Evolutionary conservation across 331 rosid genomes (phyloP).

Genomic region (Pyrus hybrid): DNA sequence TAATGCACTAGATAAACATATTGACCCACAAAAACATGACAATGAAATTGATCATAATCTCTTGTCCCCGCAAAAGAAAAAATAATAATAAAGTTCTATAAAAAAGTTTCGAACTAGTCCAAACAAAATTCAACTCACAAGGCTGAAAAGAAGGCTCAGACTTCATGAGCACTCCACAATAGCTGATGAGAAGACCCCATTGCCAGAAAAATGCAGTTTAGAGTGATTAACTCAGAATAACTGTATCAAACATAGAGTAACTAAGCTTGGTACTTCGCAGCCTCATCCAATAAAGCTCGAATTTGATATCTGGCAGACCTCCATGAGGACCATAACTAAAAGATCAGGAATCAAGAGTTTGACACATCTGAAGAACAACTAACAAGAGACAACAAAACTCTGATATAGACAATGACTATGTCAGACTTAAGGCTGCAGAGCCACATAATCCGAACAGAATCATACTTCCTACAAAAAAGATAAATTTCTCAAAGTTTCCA

Average conservation of each 20-base stretch:
- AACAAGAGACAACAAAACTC: background rate
- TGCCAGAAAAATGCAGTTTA: constrained; percentile 10
- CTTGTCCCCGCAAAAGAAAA: background rate
- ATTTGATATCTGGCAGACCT: constrained; percentile 10
- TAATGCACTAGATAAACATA: constrained; percentile 7
- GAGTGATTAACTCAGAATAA: constrained; percentile 16
- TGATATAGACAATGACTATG: constrained; percentile 8
- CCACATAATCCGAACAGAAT: constrained; percentile 16
- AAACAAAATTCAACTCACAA: background rate
- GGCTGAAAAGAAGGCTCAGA: constrained; percentile 13
- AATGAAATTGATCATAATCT: background rate
- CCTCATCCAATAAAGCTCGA: constrained; percentile 14
- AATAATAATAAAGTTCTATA: background rate
- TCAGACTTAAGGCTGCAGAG: constrained; percentile 15
- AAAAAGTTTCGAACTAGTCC: background rate
- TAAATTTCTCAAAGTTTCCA: constrained; percentile 8
- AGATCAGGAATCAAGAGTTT: constrained; percentile 8
- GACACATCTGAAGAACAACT: background rate
- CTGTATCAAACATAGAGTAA: constrained; percentile 9
- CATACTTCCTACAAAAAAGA: background rate
- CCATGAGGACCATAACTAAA: constrained; percentile 9
- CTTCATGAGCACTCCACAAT: background rate
- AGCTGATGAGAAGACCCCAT: constrained; percentile 19
- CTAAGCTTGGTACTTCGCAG: constrained; percentile 13
- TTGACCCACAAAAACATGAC: background rate